Evolutionary conservation across 805 yeast species (phyloP).

Genomic region (Wickerhamomyces subpelliculosus): DNA sequence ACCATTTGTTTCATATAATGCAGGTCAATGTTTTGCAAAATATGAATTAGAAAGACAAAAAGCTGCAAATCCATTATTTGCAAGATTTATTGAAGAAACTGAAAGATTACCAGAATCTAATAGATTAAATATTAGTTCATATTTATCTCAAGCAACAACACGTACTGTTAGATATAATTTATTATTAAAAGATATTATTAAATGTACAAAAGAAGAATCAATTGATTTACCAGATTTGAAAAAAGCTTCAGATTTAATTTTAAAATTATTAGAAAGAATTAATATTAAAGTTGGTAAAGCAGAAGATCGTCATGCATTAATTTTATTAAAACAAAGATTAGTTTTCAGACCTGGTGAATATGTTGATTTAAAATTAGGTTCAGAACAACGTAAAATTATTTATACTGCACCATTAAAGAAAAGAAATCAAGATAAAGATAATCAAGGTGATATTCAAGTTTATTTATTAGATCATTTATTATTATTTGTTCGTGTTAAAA

Average conservation of each 20-base stretch:
- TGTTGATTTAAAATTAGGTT: slow-evolving; percentile 77
- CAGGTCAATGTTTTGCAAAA: slow-evolving; percentile 91
- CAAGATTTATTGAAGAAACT: slow-evolving; percentile 88
- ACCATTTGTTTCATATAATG: slow-evolving; percentile 89
- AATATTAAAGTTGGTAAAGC: slow-evolving; percentile 90
- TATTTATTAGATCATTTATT: slow-evolving; percentile 86
- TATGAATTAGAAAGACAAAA: slow-evolving; percentile 93
- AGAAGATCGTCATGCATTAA: slow-evolving; percentile 84
- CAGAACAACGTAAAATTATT: slow-evolving; percentile 72
- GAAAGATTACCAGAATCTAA: slow-evolving; percentile 80
- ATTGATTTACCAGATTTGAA: slow-evolving; percentile 53
- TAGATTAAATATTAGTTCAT: slow-evolving; percentile 87
- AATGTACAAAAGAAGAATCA: slow-evolving; percentile 72
- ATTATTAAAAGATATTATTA: slow-evolving; percentile 72
- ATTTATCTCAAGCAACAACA: slow-evolving; percentile 90
- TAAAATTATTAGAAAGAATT: slow-evolving; percentile 61
- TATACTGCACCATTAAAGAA: slow-evolving; percentile 73
- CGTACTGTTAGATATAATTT: slow-evolving; percentile 93
- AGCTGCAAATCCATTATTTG: slow-evolving; percentile 81
- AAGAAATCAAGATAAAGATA: slow-evolving; percentile 66
- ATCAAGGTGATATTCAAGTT: slow-evolving; percentile 74
- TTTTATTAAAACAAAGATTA: slow-evolving; percentile 78
- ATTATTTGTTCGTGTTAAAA: slow-evolving; percentile 76
- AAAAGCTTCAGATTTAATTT: slow-evolving; percentile 69
- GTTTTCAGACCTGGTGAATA: slow-evolving; percentile 77